A percentile compares a stretch with the other conserved stretches of the same genome.
phyloP scores from a whole-genome alignment of 2,329 filamentous ascomycete genomes.

The Colletotrichum salicis region DNA sequence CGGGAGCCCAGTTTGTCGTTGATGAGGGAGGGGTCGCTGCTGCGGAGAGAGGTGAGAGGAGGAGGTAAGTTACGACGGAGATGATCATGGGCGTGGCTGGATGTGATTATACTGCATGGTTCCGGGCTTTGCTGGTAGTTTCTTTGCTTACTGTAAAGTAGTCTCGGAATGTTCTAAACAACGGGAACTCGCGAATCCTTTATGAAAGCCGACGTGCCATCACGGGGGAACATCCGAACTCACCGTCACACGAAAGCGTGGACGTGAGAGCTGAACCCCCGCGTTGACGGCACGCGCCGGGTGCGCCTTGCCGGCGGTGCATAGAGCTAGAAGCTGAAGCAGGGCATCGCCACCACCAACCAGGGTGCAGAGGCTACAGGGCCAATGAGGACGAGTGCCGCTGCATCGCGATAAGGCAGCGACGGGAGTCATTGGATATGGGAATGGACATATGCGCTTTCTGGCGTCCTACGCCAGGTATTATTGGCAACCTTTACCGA shows the following conservation, averaged over 20 bases:
- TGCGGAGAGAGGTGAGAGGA: not conserved
- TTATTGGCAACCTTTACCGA: not conserved
- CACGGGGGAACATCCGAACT: too few relatives aligned
- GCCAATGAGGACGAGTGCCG: slow-evolving; percentile 6
- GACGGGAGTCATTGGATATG: not conserved
- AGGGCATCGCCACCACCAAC: slow-evolving; percentile 24
- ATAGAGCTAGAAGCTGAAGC: slow-evolving; percentile 24
- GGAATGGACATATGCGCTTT: not conserved
- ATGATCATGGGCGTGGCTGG: not conserved
- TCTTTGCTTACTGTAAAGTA: too few relatives aligned
- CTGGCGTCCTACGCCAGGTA: not conserved
- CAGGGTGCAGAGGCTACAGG: slow-evolving; percentile 4
- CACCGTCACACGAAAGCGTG: not conserved
- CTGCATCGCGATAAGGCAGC: slow-evolving; percentile 2
- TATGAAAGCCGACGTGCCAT: not conserved
- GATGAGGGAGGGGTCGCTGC: not conserved
- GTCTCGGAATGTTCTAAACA: not conserved
- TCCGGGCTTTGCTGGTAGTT: not conserved
- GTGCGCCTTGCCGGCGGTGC: not conserved
- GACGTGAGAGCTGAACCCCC: not conserved
- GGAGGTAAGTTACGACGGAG: not conserved
- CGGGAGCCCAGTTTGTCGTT: slow-evolving; percentile 17
- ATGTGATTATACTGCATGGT: not conserved
- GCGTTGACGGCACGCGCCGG: not conserved
- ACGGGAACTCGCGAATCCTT: not conserved